Conservation (phyloP, 2,329 filamentous ascomycete genomes). For the Metarhizium guizhouense region DNA sequence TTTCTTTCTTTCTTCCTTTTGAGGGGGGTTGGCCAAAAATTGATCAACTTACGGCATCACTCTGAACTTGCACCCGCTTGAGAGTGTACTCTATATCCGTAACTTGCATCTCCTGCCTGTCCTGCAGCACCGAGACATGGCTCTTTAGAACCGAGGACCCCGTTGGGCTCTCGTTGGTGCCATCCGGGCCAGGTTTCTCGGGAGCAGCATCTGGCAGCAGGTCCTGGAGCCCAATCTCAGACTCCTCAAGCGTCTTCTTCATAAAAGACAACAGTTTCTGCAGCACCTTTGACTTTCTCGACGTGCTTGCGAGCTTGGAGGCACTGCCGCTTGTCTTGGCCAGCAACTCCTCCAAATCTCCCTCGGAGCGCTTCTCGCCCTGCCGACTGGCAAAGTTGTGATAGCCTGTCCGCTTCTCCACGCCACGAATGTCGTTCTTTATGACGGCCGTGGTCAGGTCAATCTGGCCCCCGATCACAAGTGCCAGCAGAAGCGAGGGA, state of each 20-base stretch:
- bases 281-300: slow-evolving; percentile 26
- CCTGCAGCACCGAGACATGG: slow-evolving; percentile 19
- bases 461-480: slow-evolving; percentile 25
- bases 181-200: neutral
- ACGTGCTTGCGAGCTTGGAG: slow-evolving; percentile 27
- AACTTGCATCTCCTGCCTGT: slow-evolving; percentile 25
- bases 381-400: slow-evolving; percentile 22
- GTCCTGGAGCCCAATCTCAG: no score
- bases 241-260: slow-evolving; percentile 5
- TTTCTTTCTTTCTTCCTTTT: no score
- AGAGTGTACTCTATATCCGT: slow-evolving; percentile 26
- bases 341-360: slow-evolving; percentile 21
- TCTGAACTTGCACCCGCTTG: slow-evolving; percentile 30
- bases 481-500: slow-evolving; percentile 22
- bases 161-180: neutral
- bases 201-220: neutral
- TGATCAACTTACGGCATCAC: slow-evolving; percentile 22
- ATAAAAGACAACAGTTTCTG: slow-evolving; percentile 26
- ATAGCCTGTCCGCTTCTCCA: slow-evolving; percentile 28
- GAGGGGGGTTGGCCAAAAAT: no score
- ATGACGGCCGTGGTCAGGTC: slow-evolving; percentile 22
- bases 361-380: slow-evolving; percentile 17
- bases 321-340: slow-evolving; percentile 25
- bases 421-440: slow-evolving; percentile 20
- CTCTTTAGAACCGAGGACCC: slow-evolving; percentile 15